Percentiles rank a stretch among this genome's conserved stretches.
Conservation (phyloP, 257 asterid species). For the Gardenia jasminoides region DNA sequence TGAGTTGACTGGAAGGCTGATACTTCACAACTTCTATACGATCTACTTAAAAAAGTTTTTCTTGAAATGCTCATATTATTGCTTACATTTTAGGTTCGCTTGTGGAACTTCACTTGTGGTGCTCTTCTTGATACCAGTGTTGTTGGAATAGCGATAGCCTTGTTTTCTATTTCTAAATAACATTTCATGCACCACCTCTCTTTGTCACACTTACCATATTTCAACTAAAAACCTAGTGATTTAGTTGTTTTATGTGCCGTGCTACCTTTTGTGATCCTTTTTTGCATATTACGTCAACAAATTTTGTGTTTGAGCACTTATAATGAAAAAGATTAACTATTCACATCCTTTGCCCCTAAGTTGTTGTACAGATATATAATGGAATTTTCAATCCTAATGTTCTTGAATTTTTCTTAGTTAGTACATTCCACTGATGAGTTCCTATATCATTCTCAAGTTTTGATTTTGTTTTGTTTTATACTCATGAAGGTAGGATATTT, state of each 20-base stretch:
- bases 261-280: background rate
- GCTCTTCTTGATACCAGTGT: slow-evolving; percentile 81
- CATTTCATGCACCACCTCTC: slow-evolving; percentile 9
- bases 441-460: background rate
- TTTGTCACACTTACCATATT: background rate
- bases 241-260: background rate
- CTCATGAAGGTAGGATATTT: slow-evolving; percentile 59
- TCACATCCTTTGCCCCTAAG: background rate
- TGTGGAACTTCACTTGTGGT: slow-evolving; percentile 82
- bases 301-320: background rate
- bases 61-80: background rate
- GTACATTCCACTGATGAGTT: background rate
- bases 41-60: background rate
- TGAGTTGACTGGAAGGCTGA: slow-evolving; percentile 42
- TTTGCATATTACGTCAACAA: background rate
- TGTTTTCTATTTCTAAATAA: slow-evolving; percentile 13
- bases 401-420: background rate
- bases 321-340: background rate
- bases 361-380: background rate
- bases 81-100: slow-evolving; percentile 69
- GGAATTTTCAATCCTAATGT: background rate
- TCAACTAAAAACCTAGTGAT: background rate
- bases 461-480: slow-evolving; percentile 10
- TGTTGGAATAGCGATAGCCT: slow-evolving; percentile 61
- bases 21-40: background rate